Conservation (phyloP, 441 rosid genomes). For the Euphorbia schlechtendalii region DNA sequence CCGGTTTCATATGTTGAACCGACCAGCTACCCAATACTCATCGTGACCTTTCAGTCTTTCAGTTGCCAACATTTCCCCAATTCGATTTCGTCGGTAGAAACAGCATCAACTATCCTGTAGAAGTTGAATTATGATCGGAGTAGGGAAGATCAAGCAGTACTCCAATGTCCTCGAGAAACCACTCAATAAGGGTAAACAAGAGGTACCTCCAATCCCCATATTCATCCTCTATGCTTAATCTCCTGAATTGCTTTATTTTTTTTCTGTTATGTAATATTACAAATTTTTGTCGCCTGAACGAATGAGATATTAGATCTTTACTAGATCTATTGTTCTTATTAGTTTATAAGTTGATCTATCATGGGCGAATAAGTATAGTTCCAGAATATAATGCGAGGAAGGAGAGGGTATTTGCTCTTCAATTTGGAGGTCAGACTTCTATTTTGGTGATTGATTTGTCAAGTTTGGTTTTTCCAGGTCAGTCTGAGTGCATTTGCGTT, state of each 20-base stretch:
- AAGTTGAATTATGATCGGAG: conserved; percentile 68
- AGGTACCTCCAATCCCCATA: conserved; percentile 33
- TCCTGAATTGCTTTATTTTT: neutral
- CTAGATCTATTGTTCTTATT: neutral
- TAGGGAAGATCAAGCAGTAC: conserved; percentile 87
- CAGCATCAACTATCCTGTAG: neutral
- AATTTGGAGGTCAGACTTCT: neutral
- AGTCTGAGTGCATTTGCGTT: conserved; percentile 90
- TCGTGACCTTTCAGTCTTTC: neutral
- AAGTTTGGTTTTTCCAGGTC: conserved; percentile 40
- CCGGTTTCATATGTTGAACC: neutral
- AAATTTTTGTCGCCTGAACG: neutral
- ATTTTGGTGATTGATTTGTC: neutral
- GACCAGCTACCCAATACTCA: too few species aligned
- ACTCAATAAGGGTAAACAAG: conserved; percentile 96
- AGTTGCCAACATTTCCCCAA: neutral
- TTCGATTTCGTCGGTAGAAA: neutral
- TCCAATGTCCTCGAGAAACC: conserved; percentile 91
- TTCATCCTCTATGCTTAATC: neutral
- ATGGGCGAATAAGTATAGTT: neutral
- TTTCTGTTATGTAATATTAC: neutral
- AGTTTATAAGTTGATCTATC: neutral
- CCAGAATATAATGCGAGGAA: too few species aligned
- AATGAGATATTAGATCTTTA: neutral
- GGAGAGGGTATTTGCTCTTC: neutral